Evolutionary conservation across 176 grass and related monocot genomes (phyloP).

Genomic region (Ensete ventricosum): DNA sequence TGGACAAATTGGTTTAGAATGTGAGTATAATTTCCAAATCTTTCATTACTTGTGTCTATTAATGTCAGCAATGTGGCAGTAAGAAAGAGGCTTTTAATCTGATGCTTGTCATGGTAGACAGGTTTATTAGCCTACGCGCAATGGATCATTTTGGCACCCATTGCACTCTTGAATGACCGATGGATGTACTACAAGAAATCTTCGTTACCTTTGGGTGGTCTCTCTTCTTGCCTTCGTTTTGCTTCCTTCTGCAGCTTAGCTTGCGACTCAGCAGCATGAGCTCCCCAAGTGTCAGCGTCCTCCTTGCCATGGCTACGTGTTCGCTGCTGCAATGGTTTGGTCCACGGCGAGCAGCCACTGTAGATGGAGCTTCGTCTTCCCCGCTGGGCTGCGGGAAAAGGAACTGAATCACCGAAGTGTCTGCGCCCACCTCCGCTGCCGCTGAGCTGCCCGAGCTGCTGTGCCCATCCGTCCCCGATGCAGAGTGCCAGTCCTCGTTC

Average conservation of each 20-base stretch:
- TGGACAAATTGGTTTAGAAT: slow-evolving; percentile 16
- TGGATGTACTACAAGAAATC: not conserved
- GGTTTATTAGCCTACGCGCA: not conserved
- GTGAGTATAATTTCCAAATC: slow-evolving; percentile 2
- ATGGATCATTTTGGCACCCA: no score
- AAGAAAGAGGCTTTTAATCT: not conserved
- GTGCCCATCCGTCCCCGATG: slow-evolving; percentile 44
- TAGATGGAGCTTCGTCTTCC: not conserved
- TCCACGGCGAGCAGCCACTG: not conserved
- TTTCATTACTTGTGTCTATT: not conserved
- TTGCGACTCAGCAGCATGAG: slow-evolving; percentile 74
- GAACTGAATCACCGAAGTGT: slow-evolving; percentile 41
- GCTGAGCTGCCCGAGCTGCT: slow-evolving; percentile 32
- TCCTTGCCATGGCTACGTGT: slow-evolving; percentile 25
- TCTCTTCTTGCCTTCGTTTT: slow-evolving; percentile 28
- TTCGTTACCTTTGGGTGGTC: slow-evolving; percentile 37
- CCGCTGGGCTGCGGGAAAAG: slow-evolving; percentile 34
- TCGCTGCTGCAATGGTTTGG: slow-evolving; percentile 29
- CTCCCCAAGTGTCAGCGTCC: slow-evolving; percentile 63
- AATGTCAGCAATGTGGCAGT: not conserved
- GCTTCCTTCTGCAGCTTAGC: slow-evolving; percentile 33
- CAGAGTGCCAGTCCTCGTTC: slow-evolving; percentile 37
- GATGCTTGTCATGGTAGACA: not conserved
- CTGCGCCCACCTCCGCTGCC: slow-evolving; percentile 6
- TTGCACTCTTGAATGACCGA: no score